Base-by-base conservation (phyloP, 306 rosid species). In the Prunus mira region DNA sequence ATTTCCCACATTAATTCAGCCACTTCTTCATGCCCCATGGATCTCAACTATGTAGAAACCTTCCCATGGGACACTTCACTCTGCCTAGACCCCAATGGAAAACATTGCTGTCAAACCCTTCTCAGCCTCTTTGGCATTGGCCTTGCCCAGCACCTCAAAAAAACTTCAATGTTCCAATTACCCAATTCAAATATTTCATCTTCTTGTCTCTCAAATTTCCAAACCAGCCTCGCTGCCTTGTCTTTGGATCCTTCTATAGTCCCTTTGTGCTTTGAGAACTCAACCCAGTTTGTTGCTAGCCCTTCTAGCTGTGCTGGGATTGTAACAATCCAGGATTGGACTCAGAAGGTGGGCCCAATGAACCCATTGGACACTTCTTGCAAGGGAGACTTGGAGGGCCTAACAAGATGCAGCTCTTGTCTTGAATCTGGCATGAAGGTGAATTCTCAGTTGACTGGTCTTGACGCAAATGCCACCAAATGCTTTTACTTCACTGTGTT, bases 11-110 rank as follows among this genome's bases (percentile, higher is more conserved):
- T 61, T 28, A 32, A 4, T 27, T 49, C 76, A 25, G 13, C 75
- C 3, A 11, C 80, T 38, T 71, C 89, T 0, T 68, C 87, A 43
- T 93, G 98, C 22, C 97, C 95, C 56, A 71, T 93, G 1, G 93
- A 93, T 79, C 87, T 93, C 49, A 84, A 80, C 85, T 91, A 88
- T 54, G 96, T 93, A 15, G 46, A 74, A 5, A 85, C 91, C 72
- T 69, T 88, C 63, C 96, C 97, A 4, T 91, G 98, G 98, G 86
- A 93, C 91, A 74, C 89, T 30, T 76, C 98, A 34, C 10, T 75
- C 3, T 93, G 98, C 76, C 76, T 11, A 14, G 65, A 47, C 19
- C 84, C 87, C 2, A 32, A 73, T 30, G 75, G 57, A 28, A 30
- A 54, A 1, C 87, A 81, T 17, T 93, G 98, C 62, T 93, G 98